Conservation (phyloP, 225 moss, liverwort and hornwort genomes). For the Marchantia paleacea region DNA sequence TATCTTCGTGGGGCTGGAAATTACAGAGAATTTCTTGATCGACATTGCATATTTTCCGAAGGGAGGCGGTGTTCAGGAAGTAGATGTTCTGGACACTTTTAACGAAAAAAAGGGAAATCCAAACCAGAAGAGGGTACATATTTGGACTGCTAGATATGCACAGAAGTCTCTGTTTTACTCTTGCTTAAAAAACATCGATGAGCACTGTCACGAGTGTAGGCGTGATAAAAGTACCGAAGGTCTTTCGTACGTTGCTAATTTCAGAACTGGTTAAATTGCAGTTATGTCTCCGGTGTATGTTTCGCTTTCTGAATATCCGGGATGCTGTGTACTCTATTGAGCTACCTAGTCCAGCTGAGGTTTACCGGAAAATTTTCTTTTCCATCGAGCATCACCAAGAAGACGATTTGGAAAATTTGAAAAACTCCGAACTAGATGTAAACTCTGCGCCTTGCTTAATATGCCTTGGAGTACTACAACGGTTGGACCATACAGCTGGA, state of each 20-base stretch:
- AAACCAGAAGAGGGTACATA: no score
- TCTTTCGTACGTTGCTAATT: neutral
- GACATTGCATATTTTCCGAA: no score
- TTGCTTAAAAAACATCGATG: neutral
- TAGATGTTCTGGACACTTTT: no score
- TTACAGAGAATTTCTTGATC: no score
- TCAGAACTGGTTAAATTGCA: conserved; percentile 39
- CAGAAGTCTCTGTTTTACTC: no score
- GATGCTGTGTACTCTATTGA: conserved; percentile 58
- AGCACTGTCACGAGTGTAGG: neutral
- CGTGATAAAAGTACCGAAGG: no score
- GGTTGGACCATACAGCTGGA: conserved; percentile 33
- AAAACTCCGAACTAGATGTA: conserved; percentile 28
- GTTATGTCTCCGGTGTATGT: conserved; percentile 87
- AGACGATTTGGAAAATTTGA: conserved; percentile 21
- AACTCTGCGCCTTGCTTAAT: conserved; percentile 45
- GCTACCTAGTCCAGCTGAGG: conserved; percentile 51
- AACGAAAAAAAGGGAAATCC: no score
- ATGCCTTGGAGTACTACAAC: conserved; percentile 67
- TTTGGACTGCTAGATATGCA: no score
- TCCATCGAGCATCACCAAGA: neutral
- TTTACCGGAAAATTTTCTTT: conserved; percentile 40
- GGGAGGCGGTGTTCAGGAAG: no score
- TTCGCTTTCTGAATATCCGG: conserved; percentile 76
- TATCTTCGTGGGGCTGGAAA: no score